Base-by-base conservation (phyloP, 2,329 filamentous ascomycete species). In the Colletotrichum echinochloae region DNA sequence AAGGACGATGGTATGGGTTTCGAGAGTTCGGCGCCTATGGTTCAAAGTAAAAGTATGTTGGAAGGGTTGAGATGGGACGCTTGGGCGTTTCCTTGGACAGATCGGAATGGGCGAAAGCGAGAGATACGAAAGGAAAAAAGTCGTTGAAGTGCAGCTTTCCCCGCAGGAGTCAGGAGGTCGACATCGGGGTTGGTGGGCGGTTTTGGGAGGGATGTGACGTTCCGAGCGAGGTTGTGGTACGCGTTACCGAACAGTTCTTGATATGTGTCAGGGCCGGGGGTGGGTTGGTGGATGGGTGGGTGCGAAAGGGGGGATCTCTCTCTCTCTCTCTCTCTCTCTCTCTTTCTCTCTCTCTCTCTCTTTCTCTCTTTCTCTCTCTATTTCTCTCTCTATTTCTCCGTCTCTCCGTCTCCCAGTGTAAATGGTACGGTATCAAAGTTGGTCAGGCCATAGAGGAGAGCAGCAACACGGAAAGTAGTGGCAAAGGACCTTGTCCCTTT, bases 251-350 rank as follows among this genome's bases (percentile, higher is more conserved):
- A n/a, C 44, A 49, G 57, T 60, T 60, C 35, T 44, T 46, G 57
- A 54, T 70, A 57, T 52, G 67, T 62, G 52, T 67, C 51, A 51
- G 52, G 52, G 60, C 64, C 51, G 51, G 67, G 67, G 63, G 60
- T 26, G 39, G 20, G 16, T 33, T 35, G 57, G 18, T 44, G 39
- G 20, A 23, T 33, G 44, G 57, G 18, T 44, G 41, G 35, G 35
- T 35, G 35, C 37, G 18, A 39, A 30, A 26, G 66, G 57, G 49
- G n/a, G n/a, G n/a, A n/a, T n/a, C 41, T 55, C 23, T 20, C n/a
- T 44, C 18, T 23, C 11, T 41, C 41, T 64, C 49, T 51, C 26
- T 59, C 39, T 39, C 37, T 39, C 2, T 16, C 11, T 5, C 37
- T 18, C 14, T 37, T 14, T 37, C 16, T 11, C 12, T 37, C n/a